Evolutionary conservation across 345 rosid genomes (phyloP), one percentile per base, ranked within the genome.

Genomic region (Eucalyptus regnans): DNA sequence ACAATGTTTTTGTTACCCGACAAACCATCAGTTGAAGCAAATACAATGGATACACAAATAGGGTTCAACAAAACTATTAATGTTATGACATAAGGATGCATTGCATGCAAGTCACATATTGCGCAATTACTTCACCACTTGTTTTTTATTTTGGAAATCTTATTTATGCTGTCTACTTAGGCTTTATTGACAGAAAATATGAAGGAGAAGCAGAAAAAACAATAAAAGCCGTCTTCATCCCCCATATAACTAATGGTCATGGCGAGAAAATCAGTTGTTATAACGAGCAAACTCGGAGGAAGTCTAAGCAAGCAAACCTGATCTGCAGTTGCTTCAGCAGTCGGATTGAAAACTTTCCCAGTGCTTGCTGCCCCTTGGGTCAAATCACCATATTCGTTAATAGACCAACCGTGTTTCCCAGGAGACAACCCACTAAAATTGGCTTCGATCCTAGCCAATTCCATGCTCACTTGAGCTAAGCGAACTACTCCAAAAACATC

Each of bases 331-430:
- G 89, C 93, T 88, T 91, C 91, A 51, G 89, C 90, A 17, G 91
- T 49, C 27, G 96, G 96, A 91, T 93, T 95, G 91, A 93, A 98
- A 86, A 95, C 79, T 89, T 92, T 94, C 62, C 99, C 98, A 0
- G 99, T 97, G 94, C 97, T 95, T 7, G 96, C 97, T 90, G 98
- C 97, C 90, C 98, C 98, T 71, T 88, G 93, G 87, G 98, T 98
- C 89, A 98, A 96, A 92, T 98, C 99, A 89, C 98, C 99, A 41
- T 90, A 98, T 93, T 98, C 97, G 88, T 98, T 98, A 90, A 97
- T 95, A 11, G 96, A 94, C 99, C 99, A 98, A 86, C 96, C 94
- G 49, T 96, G 98, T 56, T 86, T 96, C 89, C 99, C 98, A 12
- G 96, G 96, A 62, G 98, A 93, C 88, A 98, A 90, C 50, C 99